Evolutionary conservation across 768 basidiomycete genomes (phyloP).

Genomic region (Galerina marginata): DNA sequence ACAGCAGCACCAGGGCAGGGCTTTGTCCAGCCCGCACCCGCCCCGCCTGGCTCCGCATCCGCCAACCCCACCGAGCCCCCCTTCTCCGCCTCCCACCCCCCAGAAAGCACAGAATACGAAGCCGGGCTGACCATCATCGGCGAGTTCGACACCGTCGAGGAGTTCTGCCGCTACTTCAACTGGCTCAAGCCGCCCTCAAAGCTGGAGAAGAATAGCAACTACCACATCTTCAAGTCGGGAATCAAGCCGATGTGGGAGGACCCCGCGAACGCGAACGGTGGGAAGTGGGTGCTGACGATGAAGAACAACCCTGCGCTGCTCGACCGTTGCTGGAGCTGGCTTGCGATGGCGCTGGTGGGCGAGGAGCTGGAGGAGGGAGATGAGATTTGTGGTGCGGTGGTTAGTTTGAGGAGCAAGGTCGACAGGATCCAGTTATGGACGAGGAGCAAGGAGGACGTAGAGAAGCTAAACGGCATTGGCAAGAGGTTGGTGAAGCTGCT

Average conservation of each 20-base stretch:
- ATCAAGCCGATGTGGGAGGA: conserved; percentile 99
- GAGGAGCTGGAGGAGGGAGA: conserved; percentile 74
- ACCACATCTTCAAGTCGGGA: conserved; percentile 93
- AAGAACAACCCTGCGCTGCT: conserved; percentile 79
- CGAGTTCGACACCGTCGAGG: conserved; percentile 89
- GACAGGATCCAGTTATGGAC: conserved; percentile 95
- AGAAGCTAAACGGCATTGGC: conserved; percentile 83
- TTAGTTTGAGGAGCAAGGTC: conserved; percentile 84
- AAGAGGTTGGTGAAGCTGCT: conserved; percentile 82
- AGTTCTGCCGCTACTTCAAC: conserved; percentile 91
- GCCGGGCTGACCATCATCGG: conserved; percentile 87
- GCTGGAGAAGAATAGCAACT: conserved; percentile 90
- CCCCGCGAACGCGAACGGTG: conserved; percentile 86
- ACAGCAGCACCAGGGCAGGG: conserved; percentile 26
- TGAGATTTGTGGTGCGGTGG: conserved; percentile 87
- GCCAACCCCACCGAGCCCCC: conserved; percentile 33
- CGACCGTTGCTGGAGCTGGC: conserved; percentile 89
- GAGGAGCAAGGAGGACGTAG: conserved; percentile 83
- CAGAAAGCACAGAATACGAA: conserved; percentile 80
- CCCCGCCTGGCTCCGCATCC: conserved; percentile 16
- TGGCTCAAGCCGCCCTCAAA: conserved; percentile 92
- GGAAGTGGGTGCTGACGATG: conserved; percentile 96
- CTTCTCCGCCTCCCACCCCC: conserved; percentile 42
- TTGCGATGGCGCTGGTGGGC: conserved; percentile 91
- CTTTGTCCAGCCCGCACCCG: conserved; percentile 25